A percentile compares a stretch with the other conserved stretches of the same genome.
Conservation (phyloP, 441 rosid species). For the Jatropha multifida region DNA sequence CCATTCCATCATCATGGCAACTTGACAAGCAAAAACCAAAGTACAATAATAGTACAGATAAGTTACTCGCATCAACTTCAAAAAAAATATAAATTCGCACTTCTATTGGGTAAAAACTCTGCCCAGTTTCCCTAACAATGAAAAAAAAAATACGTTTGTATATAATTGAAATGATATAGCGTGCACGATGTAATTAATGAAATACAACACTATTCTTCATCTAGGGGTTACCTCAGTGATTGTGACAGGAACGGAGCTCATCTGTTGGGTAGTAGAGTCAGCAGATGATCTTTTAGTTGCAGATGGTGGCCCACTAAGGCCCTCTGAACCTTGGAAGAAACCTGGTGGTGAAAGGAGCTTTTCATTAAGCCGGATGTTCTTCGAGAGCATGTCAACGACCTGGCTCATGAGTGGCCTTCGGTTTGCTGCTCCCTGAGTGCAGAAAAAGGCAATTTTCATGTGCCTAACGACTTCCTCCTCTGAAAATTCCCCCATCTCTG, state of each 20-base stretch:
- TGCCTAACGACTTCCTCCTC: slow-evolving; percentile 47
- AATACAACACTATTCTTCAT: slow-evolving; percentile 28
- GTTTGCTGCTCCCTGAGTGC: slow-evolving; percentile 57
- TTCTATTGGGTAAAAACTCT: not conserved
- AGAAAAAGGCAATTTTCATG: slow-evolving; percentile 68
- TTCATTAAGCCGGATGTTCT: slow-evolving; percentile 48
- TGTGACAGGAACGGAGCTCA: slow-evolving; percentile 47
- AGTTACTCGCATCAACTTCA: not conserved
- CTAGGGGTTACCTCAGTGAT: slow-evolving; percentile 60
- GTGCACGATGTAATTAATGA: not conserved
- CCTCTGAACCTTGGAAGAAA: slow-evolving; percentile 39
- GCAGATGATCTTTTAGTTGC: slow-evolving; percentile 35
- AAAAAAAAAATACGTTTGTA: not conserved
- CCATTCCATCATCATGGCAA: not conserved
- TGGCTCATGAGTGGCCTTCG: slow-evolving; percentile 63
- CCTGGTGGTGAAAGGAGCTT: slow-evolving; percentile 57
- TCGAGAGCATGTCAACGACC: slow-evolving; percentile 64
- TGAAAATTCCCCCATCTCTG: slow-evolving; percentile 47
- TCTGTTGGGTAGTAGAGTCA: slow-evolving; percentile 34
- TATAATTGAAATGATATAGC: not conserved
- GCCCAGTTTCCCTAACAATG: not conserved
- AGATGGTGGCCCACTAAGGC: slow-evolving; percentile 13
- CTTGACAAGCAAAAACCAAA: not conserved
- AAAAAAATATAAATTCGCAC: not conserved
- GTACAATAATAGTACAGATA: not conserved